Base-by-base conservation (phyloP, 108 stramenopile species). In the Schizochytrium sp. region DNA sequence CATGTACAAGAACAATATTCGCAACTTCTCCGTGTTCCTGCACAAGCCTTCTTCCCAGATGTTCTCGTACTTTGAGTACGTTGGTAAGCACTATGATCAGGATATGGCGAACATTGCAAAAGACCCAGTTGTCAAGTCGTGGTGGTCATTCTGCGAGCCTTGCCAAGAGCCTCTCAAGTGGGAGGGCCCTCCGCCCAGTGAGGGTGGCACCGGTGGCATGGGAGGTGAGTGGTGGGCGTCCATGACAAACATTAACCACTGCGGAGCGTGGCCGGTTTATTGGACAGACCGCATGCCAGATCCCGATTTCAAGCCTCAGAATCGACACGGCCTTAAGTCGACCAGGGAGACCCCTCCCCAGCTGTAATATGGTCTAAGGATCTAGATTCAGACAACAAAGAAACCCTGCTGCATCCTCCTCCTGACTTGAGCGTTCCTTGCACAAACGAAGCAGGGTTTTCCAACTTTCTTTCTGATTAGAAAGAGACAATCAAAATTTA, bases 131-230 rank as follows among this genome's bases (percentile, higher is more conserved):
- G 56, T 57, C 17, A 57, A 47, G 28, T 15, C 13, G 38, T 88
- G 88, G 88, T 88, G 88, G 88, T 38, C 58, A 10, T 42, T 61
- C 60, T 61, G 58, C 61, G 88, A 88, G 15, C 88, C 88, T 17
- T 88, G 88, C 15, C 56, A 57, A 44, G 88, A 42, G 60, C 88
- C 58, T 7, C 53, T 83, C 76, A 49, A 42, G 50, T 83, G 76
- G 76, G 38, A 49, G 10, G 76, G 76, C 1, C 47, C 76, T 17
- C 76, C 76, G 7, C 76, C 76, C 5, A 55, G 50, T 53, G n/a
- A 83, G 76, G 76, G 53, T 1, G 76, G 76, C 53, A 47, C 76
- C 38, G 76, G 76, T n/a, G 76, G 76, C 47, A 53, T n/a, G 7
- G 64, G 64, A 7, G 53, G 55, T 28, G 47, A 49, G 15, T 83